Evolutionary conservation across 257 asterid species (phyloP).

Genomic region (Jacaranda mimosifolia): DNA sequence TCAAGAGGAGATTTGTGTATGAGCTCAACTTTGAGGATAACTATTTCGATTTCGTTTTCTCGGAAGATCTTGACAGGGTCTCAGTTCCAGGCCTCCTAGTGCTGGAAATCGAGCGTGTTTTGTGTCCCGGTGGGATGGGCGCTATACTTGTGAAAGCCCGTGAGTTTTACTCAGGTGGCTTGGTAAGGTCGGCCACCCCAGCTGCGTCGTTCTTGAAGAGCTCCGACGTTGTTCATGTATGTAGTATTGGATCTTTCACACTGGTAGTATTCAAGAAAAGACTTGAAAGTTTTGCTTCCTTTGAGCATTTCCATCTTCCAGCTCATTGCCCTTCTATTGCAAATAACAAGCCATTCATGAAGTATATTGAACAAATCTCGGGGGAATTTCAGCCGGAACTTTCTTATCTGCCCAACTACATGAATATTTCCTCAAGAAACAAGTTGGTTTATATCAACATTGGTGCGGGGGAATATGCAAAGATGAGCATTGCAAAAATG

Average conservation of each 20-base stretch:
- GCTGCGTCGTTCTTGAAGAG: constrained; percentile 62
- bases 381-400: constrained; percentile 29
- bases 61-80: constrained; percentile 72
- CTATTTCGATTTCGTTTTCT: constrained; percentile 79
- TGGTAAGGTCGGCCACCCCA: constrained; percentile 48
- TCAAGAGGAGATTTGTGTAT: constrained; percentile 71
- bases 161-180: constrained; percentile 52
- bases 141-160: constrained; percentile 68
- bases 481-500: constrained; percentile 49
- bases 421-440: constrained; percentile 83
- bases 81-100: constrained; percentile 78
- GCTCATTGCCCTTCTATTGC: constrained; percentile 64
- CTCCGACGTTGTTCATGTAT: constrained; percentile 65
- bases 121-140: constrained; percentile 83
- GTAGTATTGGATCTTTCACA: constrained; percentile 56
- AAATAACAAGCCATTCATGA: constrained; percentile 67
- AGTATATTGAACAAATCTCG: constrained; percentile 56
- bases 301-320: constrained; percentile 66
- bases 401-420: constrained; percentile 63
- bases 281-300: constrained; percentile 45
- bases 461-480: constrained; percentile 77
- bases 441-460: constrained; percentile 70
- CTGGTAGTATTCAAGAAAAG: constrained; percentile 76
- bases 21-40: constrained; percentile 70
- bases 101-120: constrained; percentile 85